Evolutionary conservation across 441 rosid genomes (phyloP).

Genomic region (Populus hybrid): DNA sequence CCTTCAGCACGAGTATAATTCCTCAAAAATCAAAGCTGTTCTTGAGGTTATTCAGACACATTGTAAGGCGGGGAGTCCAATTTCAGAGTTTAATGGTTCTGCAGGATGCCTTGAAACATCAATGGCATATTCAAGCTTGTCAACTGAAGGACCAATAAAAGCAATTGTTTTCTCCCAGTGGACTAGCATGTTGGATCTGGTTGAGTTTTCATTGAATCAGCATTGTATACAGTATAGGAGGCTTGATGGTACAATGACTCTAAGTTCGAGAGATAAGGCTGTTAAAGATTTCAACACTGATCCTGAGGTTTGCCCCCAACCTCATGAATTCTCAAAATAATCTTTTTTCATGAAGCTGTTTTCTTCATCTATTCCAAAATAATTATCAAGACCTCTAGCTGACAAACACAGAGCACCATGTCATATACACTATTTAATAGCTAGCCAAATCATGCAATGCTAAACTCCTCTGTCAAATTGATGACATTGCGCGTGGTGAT

Average conservation of each 20-base stretch:
- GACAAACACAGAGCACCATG: background rate
- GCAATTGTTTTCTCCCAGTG: constrained; percentile 91
- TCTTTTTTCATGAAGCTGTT: background rate
- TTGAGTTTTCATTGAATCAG: constrained; percentile 49
- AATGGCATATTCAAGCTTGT: constrained; percentile 32
- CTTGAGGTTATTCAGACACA: constrained; percentile 62
- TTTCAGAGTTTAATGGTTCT: constrained; percentile 33
- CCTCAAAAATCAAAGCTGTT: constrained; percentile 78
- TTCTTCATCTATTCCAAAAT: background rate
- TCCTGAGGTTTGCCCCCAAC: constrained; percentile 56
- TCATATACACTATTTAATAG: background rate
- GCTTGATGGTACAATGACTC: constrained; percentile 87
- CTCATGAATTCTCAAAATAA: background rate
- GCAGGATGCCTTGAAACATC: constrained; percentile 31
- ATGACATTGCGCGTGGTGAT: background rate
- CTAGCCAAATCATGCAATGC: background rate
- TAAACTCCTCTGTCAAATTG: background rate
- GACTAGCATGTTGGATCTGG: constrained; percentile 91
- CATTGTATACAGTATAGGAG: constrained; percentile 62
- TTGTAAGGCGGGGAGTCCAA: constrained; percentile 32
- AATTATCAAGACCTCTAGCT: background rate
- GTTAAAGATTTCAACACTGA: constrained; percentile 74
- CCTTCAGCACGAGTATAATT: constrained; percentile 48
- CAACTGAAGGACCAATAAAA: constrained; percentile 55
- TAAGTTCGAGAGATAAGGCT: constrained; percentile 75